A percentile compares a stretch with the other conserved stretches of the same genome.
Conservation (phyloP, 1,284 basidiomycete species). For the Malassezia psittaci region DNA sequence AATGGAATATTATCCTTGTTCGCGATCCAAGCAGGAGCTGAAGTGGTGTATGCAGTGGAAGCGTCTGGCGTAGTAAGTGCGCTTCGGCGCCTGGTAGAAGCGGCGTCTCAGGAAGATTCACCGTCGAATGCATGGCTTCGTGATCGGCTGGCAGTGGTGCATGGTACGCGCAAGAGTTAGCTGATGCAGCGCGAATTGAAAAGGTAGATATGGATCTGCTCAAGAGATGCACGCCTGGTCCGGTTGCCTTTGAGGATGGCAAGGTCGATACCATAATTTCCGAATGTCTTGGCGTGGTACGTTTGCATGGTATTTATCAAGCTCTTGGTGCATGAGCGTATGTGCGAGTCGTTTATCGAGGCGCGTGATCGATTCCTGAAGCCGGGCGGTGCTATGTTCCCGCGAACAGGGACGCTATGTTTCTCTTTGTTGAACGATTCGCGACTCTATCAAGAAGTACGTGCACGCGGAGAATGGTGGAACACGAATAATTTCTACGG, state of each 20-base stretch:
- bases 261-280: slow-evolving; percentile 53
- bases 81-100: slow-evolving; percentile 48
- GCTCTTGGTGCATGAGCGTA: slow-evolving; percentile 52
- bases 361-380: slow-evolving; percentile 51
- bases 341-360: slow-evolving; percentile 52
- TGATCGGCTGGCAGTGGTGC: slow-evolving; percentile 20
- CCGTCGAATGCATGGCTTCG: slow-evolving; percentile 29
- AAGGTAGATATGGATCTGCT: slow-evolving; percentile 27
- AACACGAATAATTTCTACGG: slow-evolving; percentile 34
- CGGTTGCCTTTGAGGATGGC: slow-evolving; percentile 2
- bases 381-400: slow-evolving; percentile 51
- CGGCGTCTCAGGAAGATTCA: slow-evolving; percentile 17
- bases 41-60: slow-evolving; percentile 52
- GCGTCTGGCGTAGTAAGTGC: slow-evolving; percentile 52
- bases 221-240: background rate
- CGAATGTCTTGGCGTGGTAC: slow-evolving; percentile 51
- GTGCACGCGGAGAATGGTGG: slow-evolving; percentile 16
- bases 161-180: background rate
- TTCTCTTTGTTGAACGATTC: slow-evolving; percentile 52
- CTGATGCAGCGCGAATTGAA: slow-evolving; percentile 29
- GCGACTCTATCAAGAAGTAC: slow-evolving; percentile 50
- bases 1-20: slow-evolving; percentile 53
- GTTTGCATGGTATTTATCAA: background rate
- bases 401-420: slow-evolving; percentile 51
- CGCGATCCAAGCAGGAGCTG: slow-evolving; percentile 51